These are phyloP conservation scores for Vickermania spadyakhi DNA, from an alignment of 208 protist genomes.

Conservation along the genomic window DNA sequence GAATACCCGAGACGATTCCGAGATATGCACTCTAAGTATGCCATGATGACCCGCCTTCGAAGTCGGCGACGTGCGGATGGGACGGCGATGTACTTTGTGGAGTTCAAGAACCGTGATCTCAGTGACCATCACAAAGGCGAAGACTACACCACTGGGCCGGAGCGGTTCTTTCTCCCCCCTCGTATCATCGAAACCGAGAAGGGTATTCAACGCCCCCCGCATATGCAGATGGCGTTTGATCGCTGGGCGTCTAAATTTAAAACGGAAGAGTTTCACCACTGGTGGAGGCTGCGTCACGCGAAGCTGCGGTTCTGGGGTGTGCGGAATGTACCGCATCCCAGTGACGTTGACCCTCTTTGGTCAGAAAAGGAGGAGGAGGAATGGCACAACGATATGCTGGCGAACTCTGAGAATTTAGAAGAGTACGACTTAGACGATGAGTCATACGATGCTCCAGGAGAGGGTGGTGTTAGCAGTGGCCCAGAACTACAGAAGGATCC, in stretches of 20 bases:
- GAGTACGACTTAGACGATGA: conserved; percentile 81
- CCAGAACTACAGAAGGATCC: neutral
- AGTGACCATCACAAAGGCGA: conserved; percentile 88
- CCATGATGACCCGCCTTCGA: conserved; percentile 82
- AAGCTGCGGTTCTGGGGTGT: conserved; percentile 88
- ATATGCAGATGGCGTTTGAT: conserved; percentile 92
- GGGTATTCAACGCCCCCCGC: conserved; percentile 79
- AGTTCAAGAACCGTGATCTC: conserved; percentile 85
- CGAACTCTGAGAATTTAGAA: conserved; percentile 81
- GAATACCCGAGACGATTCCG: conserved; percentile 82
- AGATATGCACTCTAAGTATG: conserved; percentile 79
- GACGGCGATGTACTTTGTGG: conserved; percentile 86
- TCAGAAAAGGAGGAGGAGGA: conserved; percentile 89
- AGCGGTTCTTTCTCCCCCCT: conserved; percentile 86
- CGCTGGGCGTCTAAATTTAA: conserved; percentile 89
- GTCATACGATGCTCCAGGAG: conserved; percentile 40
- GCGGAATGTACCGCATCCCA: conserved; percentile 87
- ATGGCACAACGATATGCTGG: conserved; percentile 87
- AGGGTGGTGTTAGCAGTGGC: conserved; percentile 20
- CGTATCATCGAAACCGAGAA: conserved; percentile 84
- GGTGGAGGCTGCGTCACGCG: conserved; percentile 85
- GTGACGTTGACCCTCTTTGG: conserved; percentile 86
- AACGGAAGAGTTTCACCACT: conserved; percentile 89
- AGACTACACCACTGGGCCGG: conserved; percentile 70
- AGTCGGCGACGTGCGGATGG: conserved; percentile 54